These are phyloP conservation scores for Aspergillus ostianus DNA, from an alignment of 495 filamentous ascomycete species.

Conservation along the genomic window DNA sequence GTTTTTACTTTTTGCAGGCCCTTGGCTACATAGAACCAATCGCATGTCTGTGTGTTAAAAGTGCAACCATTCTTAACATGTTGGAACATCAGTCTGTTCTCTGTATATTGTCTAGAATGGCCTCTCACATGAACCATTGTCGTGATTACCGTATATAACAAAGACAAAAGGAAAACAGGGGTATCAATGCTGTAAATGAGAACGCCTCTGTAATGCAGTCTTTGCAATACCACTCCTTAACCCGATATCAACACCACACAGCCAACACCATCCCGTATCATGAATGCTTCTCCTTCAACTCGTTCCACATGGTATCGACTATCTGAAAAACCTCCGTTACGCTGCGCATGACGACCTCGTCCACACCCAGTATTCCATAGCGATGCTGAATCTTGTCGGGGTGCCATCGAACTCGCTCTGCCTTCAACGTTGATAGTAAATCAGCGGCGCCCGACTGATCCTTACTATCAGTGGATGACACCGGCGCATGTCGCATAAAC, in stretches of 20 bases:
- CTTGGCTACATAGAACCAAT: too few species aligned
- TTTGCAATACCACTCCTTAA: neutral
- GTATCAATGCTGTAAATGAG: conserved; percentile 5
- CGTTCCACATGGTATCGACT: conserved; percentile 78
- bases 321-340: conserved; percentile 93
- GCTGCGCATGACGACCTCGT: conserved; percentile 66
- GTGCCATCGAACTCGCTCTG: conserved; percentile 92
- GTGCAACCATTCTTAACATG: too few species aligned
- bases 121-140: too few species aligned
- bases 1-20: too few species aligned
- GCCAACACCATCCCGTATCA: neutral
- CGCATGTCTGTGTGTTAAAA: too few species aligned
- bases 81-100: too few species aligned
- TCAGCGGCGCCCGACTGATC: conserved; percentile 19
- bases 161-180: neutral
- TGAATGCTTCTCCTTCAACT: conserved; percentile 37
- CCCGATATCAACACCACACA: conserved; percentile 4
- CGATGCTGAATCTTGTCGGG: conserved; percentile 97
- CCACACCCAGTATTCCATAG: conserved; percentile 63
- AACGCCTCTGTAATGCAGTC: neutral
- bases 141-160: neutral
- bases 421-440: conserved; percentile 65
- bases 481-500: conserved; percentile 59
- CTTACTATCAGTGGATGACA: conserved; percentile 15
- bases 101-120: too few species aligned